Evolutionary conservation across 2,329 filamentous ascomycete species (phyloP).

Genomic region (Fusarium brevicatenulatum): DNA sequence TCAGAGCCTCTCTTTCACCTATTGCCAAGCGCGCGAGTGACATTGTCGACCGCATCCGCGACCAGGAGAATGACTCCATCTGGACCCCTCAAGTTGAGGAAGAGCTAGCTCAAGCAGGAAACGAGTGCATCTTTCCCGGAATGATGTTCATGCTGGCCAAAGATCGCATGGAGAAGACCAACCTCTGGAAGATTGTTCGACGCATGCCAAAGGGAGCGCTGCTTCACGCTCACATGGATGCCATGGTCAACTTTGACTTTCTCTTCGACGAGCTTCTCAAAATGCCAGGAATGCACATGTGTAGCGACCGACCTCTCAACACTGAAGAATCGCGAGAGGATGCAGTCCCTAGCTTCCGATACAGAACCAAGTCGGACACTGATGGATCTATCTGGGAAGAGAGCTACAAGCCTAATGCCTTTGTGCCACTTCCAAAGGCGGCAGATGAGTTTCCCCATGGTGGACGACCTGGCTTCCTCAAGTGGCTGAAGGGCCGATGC

Average conservation of each 20-base stretch:
- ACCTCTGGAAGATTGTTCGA: constrained; percentile 85
- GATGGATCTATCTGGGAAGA: constrained; percentile 71
- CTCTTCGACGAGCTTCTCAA: constrained; percentile 77
- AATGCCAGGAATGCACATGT: constrained; percentile 79
- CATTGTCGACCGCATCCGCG: constrained; percentile 83
- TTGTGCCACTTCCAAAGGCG: constrained; percentile 68
- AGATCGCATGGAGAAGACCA: constrained; percentile 84
- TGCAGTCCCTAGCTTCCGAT: constrained; percentile 70
- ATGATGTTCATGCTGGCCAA: constrained; percentile 95
- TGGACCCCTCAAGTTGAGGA: constrained; percentile 83
- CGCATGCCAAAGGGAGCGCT: constrained; percentile 90
- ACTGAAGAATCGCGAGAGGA: constrained; percentile 63
- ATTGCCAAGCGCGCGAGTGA: constrained; percentile 80
- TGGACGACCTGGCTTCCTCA: constrained; percentile 75
- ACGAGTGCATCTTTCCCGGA: constrained; percentile 79
- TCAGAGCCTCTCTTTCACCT: constrained; percentile 79
- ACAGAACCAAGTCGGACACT: constrained; percentile 57
- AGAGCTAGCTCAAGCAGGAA: constrained; percentile 68
- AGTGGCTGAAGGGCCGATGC: constrained; percentile 79
- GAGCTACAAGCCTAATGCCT: constrained; percentile 68
- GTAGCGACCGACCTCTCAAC: constrained; percentile 65
- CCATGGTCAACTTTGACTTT: constrained; percentile 89
- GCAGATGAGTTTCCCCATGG: constrained; percentile 80
- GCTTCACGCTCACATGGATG: constrained; percentile 88
- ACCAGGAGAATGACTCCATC: constrained; percentile 77